These are phyloP conservation scores for Alternaria viburni DNA, from an alignment of 2,329 filamentous ascomycete genomes.

Conservation along the genomic window DNA sequence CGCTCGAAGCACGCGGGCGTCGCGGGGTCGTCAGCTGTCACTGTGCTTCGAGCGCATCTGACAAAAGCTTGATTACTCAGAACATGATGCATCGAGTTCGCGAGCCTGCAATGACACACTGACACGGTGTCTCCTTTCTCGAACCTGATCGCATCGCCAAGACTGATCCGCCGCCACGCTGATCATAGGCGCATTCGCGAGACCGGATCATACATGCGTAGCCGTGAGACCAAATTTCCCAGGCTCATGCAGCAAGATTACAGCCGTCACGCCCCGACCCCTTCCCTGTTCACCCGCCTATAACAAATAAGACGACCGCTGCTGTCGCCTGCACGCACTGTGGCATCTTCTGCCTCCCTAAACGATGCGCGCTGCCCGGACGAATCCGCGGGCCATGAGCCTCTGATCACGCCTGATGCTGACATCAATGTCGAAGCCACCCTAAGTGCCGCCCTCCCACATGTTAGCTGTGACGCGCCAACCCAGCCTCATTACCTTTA, in stretches of 20 bases:
- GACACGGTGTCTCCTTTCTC: neutral
- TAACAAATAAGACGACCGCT: slow-evolving; percentile 27
- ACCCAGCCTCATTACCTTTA: slow-evolving; percentile 23
- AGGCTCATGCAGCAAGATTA: slow-evolving; percentile 10
- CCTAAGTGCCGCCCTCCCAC: slow-evolving; percentile 18
- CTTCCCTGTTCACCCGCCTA: slow-evolving; percentile 10
- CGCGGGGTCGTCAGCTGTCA: neutral
- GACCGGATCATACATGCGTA: slow-evolving; percentile 16
- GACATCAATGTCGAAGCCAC: slow-evolving; percentile 35
- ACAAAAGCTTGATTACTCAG: neutral
- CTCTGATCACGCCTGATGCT: slow-evolving; percentile 22
- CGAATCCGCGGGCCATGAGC: slow-evolving; percentile 37
- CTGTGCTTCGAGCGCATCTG: neutral
- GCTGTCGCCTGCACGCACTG: slow-evolving; percentile 35
- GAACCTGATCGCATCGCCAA: slow-evolving; percentile 33
- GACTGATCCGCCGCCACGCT: slow-evolving; percentile 23
- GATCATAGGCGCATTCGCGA: slow-evolving; percentile 25
- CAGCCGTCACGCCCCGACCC: slow-evolving; percentile 17
- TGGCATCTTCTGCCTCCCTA: slow-evolving; percentile 40
- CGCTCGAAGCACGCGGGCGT: neutral
- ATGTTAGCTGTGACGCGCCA: slow-evolving; percentile 21
- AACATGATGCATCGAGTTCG: neutral
- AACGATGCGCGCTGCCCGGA: slow-evolving; percentile 45
- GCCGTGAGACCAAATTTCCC: slow-evolving; percentile 29
- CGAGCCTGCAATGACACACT: neutral